Conservation (phyloP, 2,329 filamentous ascomycete species). For the Aaosphaeria arxii region DNA sequence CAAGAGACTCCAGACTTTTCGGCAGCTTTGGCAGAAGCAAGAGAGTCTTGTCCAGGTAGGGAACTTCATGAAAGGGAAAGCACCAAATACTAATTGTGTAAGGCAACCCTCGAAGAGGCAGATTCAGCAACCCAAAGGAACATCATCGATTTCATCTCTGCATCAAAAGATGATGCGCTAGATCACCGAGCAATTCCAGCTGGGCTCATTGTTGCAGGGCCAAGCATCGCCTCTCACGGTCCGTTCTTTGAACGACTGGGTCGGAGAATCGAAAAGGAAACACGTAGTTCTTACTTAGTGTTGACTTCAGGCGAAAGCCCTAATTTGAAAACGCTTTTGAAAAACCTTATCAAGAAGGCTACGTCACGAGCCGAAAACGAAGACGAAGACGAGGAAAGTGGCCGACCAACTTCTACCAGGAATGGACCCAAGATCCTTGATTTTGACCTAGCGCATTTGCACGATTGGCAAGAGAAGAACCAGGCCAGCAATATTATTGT, state of each 20-base stretch:
- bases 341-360: conserved; percentile 68
- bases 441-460: conserved; percentile 73
- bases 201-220: conserved; percentile 72
- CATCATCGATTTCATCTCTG: conserved; percentile 39
- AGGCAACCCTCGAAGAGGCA: conserved; percentile 39
- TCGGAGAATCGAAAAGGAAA: conserved; percentile 38
- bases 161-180: conserved; percentile 14
- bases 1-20: conserved; percentile 59
- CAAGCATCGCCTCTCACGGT: conserved; percentile 73
- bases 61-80: too few species aligned
- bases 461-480: conserved; percentile 56
- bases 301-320: conserved; percentile 69
- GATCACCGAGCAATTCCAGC: conserved; percentile 57
- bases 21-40: conserved; percentile 62
- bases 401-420: conserved; percentile 13
- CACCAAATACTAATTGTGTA: conserved; percentile 7
- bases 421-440: conserved; percentile 67
- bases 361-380: conserved; percentile 58
- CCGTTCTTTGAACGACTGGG: conserved; percentile 70
- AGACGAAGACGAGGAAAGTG: conserved; percentile 41
- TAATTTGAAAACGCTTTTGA: conserved; percentile 70
- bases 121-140: conserved; percentile 39
- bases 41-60: conserved; percentile 61
- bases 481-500: conserved; percentile 62
- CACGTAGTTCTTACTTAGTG: conserved; percentile 58